These are phyloP conservation scores for Hygrocybe coccinea DNA, from an alignment of 768 basidiomycete species.

Conservation along the genomic window DNA sequence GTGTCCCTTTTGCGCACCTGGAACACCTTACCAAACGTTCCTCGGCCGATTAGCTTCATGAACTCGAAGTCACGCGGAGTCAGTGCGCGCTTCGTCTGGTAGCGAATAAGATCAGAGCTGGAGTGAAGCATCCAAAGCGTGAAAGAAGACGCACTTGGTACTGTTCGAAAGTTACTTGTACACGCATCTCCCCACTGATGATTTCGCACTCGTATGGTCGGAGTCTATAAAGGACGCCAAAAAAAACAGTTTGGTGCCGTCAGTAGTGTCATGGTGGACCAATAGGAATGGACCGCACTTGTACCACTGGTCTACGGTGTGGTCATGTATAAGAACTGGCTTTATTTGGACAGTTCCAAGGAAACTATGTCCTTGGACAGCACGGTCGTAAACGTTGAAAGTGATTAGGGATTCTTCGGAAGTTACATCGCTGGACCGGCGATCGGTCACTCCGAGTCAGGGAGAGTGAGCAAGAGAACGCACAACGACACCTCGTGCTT, in stretches of 20 bases:
- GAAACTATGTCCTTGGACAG: conserved; percentile 79
- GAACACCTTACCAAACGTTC: conserved; percentile 97
- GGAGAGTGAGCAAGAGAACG: conserved; percentile 32
- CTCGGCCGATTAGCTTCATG: conserved; percentile 96
- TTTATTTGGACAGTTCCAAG: conserved; percentile 89
- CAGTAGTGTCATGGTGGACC: conserved; percentile 13
- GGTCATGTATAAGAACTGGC: conserved; percentile 86
- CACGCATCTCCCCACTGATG: conserved; percentile 88
- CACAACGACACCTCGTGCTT: conserved; percentile 99
- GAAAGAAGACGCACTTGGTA: conserved; percentile 58
- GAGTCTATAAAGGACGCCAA: conserved; percentile 44
- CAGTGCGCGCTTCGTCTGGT: conserved; percentile 76
- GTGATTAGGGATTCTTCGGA: conserved; percentile 78
- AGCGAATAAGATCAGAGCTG: conserved; percentile 13
- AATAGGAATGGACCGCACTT: conserved; percentile 54
- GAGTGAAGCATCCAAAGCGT: background rate
- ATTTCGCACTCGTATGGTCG: conserved; percentile 71
- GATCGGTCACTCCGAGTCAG: conserved; percentile 17
- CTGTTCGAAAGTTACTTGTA: conserved; percentile 92
- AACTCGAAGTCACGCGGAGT: conserved; percentile 98
- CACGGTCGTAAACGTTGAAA: conserved; percentile 88
- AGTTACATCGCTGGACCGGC: conserved; percentile 77
- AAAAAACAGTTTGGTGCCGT: conserved; percentile 1
- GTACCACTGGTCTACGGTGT: conserved; percentile 96
- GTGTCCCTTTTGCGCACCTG: conserved; percentile 98